These are phyloP conservation scores for Erucastrum elatum DNA, from an alignment of 345 rosid genomes.

Conservation along the genomic window DNA sequence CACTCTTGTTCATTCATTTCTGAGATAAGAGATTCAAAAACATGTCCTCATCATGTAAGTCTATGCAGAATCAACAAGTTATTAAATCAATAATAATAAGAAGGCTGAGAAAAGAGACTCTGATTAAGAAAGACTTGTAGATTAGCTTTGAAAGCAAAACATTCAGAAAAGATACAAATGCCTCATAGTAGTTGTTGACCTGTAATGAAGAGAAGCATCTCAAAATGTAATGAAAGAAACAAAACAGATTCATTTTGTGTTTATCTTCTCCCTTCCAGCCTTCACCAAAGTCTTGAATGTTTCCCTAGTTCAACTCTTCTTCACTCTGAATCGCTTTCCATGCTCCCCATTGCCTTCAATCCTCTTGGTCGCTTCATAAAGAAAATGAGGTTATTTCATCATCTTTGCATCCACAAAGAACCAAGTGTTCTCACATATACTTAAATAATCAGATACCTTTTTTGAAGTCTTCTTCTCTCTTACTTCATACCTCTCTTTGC, in stretches of 20 bases:
- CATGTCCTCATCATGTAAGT: background rate
- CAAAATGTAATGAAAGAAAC: constrained; percentile 24
- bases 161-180: constrained; percentile 30
- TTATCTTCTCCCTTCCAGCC: constrained; percentile 15
- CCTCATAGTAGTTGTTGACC: constrained; percentile 15
- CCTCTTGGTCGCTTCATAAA: constrained; percentile 58
- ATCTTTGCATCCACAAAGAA: constrained; percentile 1
- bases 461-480: constrained; percentile 92
- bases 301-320: background rate
- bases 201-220: constrained; percentile 30
- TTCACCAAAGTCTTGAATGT: constrained; percentile 23
- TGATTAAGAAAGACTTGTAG: constrained; percentile 19
- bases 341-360: constrained; percentile 64
- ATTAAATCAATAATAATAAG: background rate
- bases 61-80: background rate
- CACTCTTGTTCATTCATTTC: background rate
- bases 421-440: background rate
- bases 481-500: constrained; percentile 87
- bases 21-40: background rate
- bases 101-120: constrained; percentile 15
- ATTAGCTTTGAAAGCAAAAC: constrained; percentile 23
- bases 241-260: constrained; percentile 2
- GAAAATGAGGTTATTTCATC: background rate
- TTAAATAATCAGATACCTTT: constrained; percentile 50
- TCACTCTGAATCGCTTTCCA: constrained; percentile 61